Base-by-base conservation (phyloP, 164 flowering plant genomes). In the Piper betle region DNA sequence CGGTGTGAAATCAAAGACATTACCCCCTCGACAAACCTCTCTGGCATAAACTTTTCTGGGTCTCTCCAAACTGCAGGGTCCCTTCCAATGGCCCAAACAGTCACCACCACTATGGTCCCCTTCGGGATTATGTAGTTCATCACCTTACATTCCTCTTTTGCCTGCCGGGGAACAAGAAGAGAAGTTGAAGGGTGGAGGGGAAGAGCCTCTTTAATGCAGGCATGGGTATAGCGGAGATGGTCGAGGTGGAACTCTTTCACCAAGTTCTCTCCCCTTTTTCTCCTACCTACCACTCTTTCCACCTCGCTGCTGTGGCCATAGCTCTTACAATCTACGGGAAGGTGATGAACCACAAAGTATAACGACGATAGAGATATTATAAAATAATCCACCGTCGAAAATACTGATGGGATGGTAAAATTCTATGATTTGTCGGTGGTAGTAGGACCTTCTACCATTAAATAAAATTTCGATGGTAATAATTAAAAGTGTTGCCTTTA, bases 101-200 rank as follows among this genome's bases (percentile, higher is more conserved):
- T 17, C 50, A 55, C 0, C 37, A 71, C 62, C 3, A 74, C 72
- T 8, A 52, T 69, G 15, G 73, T 58, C 6, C 58, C 59, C 11
- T 66, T 66, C 3, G 73, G 75, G 9, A 77, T 57, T 15, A 66
- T 52, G 54, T 64, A 77, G 3, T 77, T 75, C 5, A 37, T 46
- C 1, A 77, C 61, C 5, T 64, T 60, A 52, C 69, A 25, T 2
- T 25, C 33, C 33, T 25, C n/a, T n/a, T n/a, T 25, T 0, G 33
- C 33, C 33, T 25, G 33, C 58, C 2, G 56, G 58, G 70, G 50
- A 0, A 73, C 58, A 12, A 71, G 55, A 25, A 25, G 2, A 16
- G 81, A 75, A 6, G 46, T 58, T 4, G 62, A 66, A 0, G 79
- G 79, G 69, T 77, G 78, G 11, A 77, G 53, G 3, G 78, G 41